A percentile compares a stretch with the other conserved stretches of the same genome.
Conservation (phyloP, 83 land plant species). For the Thuja plicata region DNA sequence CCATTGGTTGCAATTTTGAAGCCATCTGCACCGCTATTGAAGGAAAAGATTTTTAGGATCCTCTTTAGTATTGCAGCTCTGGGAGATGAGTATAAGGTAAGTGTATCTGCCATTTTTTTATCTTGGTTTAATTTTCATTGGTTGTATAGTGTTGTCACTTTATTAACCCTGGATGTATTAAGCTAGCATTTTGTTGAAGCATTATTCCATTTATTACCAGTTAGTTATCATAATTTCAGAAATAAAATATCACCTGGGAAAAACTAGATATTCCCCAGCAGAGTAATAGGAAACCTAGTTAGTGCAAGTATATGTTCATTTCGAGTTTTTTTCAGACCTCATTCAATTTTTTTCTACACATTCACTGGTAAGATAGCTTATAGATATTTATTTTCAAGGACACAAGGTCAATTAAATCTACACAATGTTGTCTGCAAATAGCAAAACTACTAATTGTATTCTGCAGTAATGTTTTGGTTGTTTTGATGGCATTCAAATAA, state of each 20-base stretch:
- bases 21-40: slow-evolving; percentile 17
- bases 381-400: neutral
- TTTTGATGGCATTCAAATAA: neutral
- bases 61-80: slow-evolving; percentile 17
- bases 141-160: neutral
- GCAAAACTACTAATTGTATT: neutral
- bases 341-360: neutral
- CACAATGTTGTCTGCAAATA: neutral
- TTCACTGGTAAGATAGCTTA: neutral
- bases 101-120: neutral
- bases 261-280: neutral
- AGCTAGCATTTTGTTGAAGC: neutral
- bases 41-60: slow-evolving; percentile 23
- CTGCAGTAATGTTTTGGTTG: neutral
- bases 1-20: slow-evolving; percentile 26
- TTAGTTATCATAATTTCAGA: neutral
- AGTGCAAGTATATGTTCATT: slow-evolving; percentile 2
- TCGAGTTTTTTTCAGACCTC: neutral
- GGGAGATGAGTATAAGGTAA: slow-evolving; percentile 36
- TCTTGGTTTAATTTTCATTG: neutral
- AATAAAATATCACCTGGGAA: neutral
- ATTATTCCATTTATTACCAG: neutral
- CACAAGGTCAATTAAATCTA: neutral
- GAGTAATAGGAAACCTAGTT: neutral
- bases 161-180: neutral